Evolutionary conservation across 2,329 filamentous ascomycete genomes (phyloP).

Genomic region (Arthrobotrys sinensis): DNA sequence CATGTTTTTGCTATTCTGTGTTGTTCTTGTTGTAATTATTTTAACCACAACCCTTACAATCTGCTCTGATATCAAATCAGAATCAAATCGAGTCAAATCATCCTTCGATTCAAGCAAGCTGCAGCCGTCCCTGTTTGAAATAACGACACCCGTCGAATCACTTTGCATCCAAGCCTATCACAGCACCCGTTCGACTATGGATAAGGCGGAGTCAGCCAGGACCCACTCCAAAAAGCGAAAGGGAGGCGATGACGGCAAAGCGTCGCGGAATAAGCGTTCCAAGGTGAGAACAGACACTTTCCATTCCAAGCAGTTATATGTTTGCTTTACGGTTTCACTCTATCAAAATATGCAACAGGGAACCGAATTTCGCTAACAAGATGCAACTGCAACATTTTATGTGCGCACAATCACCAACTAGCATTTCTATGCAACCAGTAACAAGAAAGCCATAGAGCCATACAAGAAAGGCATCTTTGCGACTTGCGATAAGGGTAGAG

Average conservation of each 20-base stretch:
- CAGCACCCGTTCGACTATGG: slow-evolving; percentile 24
- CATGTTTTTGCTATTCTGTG: slow-evolving; percentile 24
- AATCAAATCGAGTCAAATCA: slow-evolving; percentile 34
- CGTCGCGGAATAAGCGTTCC: slow-evolving; percentile 47
- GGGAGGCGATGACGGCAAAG: slow-evolving; percentile 56
- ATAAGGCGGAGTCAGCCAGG: slow-evolving; percentile 43
- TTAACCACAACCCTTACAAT: slow-evolving; percentile 43
- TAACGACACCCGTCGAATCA: slow-evolving; percentile 40
- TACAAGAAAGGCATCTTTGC: slow-evolving; percentile 64
- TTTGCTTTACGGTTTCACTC: slow-evolving; percentile 21
- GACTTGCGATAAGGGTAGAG: slow-evolving; percentile 64
- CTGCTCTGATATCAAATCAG: slow-evolving; percentile 48
- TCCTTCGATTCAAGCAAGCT: slow-evolving; percentile 41
- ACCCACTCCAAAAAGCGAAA: slow-evolving; percentile 59
- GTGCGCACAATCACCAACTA: slow-evolving; percentile 42
- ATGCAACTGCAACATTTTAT: slow-evolving; percentile 26
- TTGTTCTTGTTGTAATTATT: slow-evolving; percentile 60
- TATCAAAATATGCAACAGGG: slow-evolving; percentile 32
- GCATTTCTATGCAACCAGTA: slow-evolving; percentile 52
- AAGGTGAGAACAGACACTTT: slow-evolving; percentile 50
- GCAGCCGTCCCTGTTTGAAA: slow-evolving; percentile 51
- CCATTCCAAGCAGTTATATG: slow-evolving; percentile 39
- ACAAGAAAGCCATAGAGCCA: slow-evolving; percentile 61
- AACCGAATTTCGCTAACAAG: slow-evolving; percentile 52
- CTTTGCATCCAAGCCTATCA: slow-evolving; percentile 46